These are phyloP conservation scores for Fomes fomentarius DNA, from an alignment of 1,284 basidiomycete genomes.

Conservation along the genomic window DNA sequence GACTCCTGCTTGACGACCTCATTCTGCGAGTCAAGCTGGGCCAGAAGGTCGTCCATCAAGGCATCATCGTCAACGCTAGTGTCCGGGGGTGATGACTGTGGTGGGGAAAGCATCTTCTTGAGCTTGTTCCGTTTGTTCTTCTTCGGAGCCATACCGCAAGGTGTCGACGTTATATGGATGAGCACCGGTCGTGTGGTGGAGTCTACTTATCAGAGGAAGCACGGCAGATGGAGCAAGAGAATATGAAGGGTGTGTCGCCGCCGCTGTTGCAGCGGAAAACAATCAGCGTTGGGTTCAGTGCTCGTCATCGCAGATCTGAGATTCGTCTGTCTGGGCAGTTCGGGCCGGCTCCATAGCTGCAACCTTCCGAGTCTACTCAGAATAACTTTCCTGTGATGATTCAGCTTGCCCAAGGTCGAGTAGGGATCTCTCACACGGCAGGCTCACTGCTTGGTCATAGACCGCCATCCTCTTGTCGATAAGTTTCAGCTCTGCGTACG, in stretches of 20 bases:
- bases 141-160: slow-evolving; percentile 52
- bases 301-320: slow-evolving; percentile 11
- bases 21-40: slow-evolving; percentile 70
- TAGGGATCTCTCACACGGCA: too few species aligned
- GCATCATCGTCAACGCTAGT: slow-evolving; percentile 46
- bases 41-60: slow-evolving; percentile 72
- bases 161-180: too few species aligned
- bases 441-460: not conserved
- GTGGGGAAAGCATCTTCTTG: slow-evolving; percentile 45
- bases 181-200: too few species aligned
- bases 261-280: not conserved
- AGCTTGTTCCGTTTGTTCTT: slow-evolving; percentile 56
- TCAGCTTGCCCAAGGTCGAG: too few species aligned
- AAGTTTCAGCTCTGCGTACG: slow-evolving; percentile 6
- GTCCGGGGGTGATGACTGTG: slow-evolving; percentile 22
- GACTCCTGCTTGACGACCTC: slow-evolving; percentile 52
- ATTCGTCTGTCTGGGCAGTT: too few species aligned
- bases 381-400: too few species aligned
- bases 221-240: not conserved
- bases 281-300: not conserved
- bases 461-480: slow-evolving; percentile 9
- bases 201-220: too few species aligned
- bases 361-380: too few species aligned
- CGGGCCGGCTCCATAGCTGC: too few species aligned
- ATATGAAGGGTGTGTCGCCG: not conserved